Evolutionary conservation across 2,329 filamentous ascomycete species (phyloP), one percentile per base, ranked within the genome.

Genomic region (Apiospora kogelbergensis): DNA sequence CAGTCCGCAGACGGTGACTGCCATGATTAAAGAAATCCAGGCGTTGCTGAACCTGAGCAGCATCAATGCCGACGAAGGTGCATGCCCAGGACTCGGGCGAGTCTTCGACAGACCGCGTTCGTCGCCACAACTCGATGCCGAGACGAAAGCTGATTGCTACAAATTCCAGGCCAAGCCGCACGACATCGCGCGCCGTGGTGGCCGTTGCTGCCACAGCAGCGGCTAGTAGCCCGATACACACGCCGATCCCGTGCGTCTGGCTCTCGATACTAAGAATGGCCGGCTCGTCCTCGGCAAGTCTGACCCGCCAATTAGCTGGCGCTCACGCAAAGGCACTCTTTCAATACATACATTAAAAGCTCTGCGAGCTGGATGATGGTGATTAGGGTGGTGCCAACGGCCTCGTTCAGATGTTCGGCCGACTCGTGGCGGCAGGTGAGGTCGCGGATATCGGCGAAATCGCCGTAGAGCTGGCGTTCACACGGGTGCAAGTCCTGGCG

Each of bases 211-310:
- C 72, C 9, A 77, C 76, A 2, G 76, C 75, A 15, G 78, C 76
- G 15, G 78, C 74, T 37, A 80, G 70, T 6, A 75, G 69, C 20
- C 78, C 78, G 1, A 76, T 79, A 67, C 78, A 79, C 20, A 79
- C 64, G 45, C 77, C 77, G 24, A 74, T 64, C 1, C 33, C 60
- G 60, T 64, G 33, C 17, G 40, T 42, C 60, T 64, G 33, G 60
- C n/a, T 64, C 20, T 41, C 60, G 60, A 4, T 15, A 24, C 20
- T 3, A 26, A 64, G 60, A 20, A 64, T 41, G 33, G 60, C 20
- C 20, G 60, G 60, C 30, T 64, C 60, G 15, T 64, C 60, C 20
- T 64, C 60, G 13, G 60, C 33, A 41, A 64, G 20, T 20, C 60
- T 64, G 10, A 5, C 33, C 60, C 9, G 20, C 42, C 60, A 41